Percentiles rank a stretch among this genome's conserved stretches.
Evolutionary conservation across 768 basidiomycete genomes (phyloP).

Genomic region (Russula earlei): DNA sequence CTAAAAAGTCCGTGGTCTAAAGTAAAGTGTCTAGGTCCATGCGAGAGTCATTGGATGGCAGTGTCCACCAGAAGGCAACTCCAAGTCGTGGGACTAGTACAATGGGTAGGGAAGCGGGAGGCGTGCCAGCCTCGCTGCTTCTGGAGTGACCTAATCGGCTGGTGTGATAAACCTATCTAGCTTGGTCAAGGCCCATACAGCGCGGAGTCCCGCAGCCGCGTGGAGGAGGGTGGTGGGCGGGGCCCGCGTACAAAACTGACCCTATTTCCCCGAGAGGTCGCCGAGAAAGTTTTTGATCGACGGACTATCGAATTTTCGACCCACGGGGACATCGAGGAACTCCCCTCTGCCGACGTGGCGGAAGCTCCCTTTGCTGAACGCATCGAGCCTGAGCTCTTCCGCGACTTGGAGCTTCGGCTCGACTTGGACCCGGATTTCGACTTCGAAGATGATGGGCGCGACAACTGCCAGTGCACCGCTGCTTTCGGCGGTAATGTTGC

Average conservation of each 20-base stretch:
- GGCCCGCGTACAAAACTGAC: constrained; percentile 4
- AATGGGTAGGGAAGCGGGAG: background rate
- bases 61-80: too few species aligned
- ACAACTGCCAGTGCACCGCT: background rate
- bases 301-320: background rate
- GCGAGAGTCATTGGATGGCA: background rate
- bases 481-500: background rate
- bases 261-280: background rate
- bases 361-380: background rate
- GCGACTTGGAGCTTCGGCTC: constrained; percentile 1
- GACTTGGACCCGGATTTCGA: constrained; percentile 1
- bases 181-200: background rate
- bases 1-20: too few species aligned
- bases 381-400: constrained; percentile 3
- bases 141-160: background rate
- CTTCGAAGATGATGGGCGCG: background rate
- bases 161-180: background rate
- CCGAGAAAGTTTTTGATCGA: background rate
- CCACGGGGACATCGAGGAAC: background rate
- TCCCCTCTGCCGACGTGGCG: background rate
- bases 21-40: background rate
- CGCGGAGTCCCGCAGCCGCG: background rate
- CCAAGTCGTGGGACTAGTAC: background rate
- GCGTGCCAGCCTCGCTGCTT: background rate
- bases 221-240: constrained; percentile 1